Percentiles rank a stretch among this genome's conserved stretches.
These are phyloP conservation scores for Rhizodiscina lignyota DNA, from an alignment of 495 filamentous ascomycete genomes.

Conservation along the genomic window DNA sequence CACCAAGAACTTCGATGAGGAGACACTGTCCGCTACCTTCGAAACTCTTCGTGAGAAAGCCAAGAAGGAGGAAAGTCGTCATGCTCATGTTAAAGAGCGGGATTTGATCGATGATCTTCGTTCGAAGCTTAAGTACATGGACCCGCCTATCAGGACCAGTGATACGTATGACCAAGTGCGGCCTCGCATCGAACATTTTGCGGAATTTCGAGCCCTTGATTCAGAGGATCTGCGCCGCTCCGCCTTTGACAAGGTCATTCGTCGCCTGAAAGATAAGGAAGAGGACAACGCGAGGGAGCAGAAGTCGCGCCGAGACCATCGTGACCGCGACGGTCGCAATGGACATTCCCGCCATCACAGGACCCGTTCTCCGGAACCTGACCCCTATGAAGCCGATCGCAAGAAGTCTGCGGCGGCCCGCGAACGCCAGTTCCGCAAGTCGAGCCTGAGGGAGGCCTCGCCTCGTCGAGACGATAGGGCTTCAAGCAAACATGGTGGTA, in stretches of 20 bases:
- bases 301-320: constrained; percentile 33
- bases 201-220: constrained; percentile 69
- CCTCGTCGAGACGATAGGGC: constrained; percentile 22
- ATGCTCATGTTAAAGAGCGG: constrained; percentile 53
- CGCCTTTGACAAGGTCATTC: constrained; percentile 87
- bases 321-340: constrained; percentile 39
- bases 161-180: constrained; percentile 82
- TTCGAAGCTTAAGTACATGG: constrained; percentile 75
- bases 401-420: constrained; percentile 74
- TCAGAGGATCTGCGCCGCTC: constrained; percentile 64
- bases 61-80: too few relatives aligned
- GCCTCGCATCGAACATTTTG: constrained; percentile 55
- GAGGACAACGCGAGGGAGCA: constrained; percentile 67
- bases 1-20: constrained; percentile 64
- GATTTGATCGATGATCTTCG: constrained; percentile 72
- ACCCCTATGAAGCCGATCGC: constrained; percentile 79
- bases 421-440: constrained; percentile 72
- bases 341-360: constrained; percentile 40
- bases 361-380: constrained; percentile 67
- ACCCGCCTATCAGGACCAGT: constrained; percentile 58
- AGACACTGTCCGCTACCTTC: constrained; percentile 63
- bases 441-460: constrained; percentile 39
- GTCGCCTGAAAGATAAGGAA: constrained; percentile 77
- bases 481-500: constrained; percentile 10
- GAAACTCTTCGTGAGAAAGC: constrained; percentile 70